A percentile compares a stretch with the other conserved stretches of the same genome.
phyloP scores from a whole-genome alignment of 805 yeast species.

The Saturnispora quitensis region DNA sequence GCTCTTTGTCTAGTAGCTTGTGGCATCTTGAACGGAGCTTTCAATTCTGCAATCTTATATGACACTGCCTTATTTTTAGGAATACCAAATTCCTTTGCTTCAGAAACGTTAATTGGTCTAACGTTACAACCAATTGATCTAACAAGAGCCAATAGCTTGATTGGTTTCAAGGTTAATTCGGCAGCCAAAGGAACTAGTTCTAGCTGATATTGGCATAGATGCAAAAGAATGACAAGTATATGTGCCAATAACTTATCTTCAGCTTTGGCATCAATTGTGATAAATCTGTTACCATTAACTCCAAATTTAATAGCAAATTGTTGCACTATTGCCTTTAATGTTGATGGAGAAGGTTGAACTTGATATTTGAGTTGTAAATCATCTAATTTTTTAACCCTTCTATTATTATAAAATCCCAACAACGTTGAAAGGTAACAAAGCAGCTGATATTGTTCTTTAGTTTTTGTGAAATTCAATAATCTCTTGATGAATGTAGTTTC shows the following conservation, averaged over 20 bases:
- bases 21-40: conserved; percentile 85
- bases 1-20: conserved; percentile 54
- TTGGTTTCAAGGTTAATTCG: conserved; percentile 74
- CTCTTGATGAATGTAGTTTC: conserved; percentile 6
- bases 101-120: conserved; percentile 61
- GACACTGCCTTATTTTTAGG: conserved; percentile 43
- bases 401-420: conserved; percentile 68
- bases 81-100: conserved; percentile 65
- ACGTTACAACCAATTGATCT: conserved; percentile 76
- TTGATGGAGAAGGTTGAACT: conserved; percentile 66
- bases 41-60: conserved; percentile 73
- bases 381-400: conserved; percentile 53
- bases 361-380: conserved; percentile 52
- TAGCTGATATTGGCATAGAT: conserved; percentile 64
- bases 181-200: conserved; percentile 76
- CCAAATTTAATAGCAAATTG: conserved; percentile 49
- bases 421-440: conserved; percentile 75
- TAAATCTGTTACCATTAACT: conserved; percentile 37
- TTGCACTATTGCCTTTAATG: conserved; percentile 62
- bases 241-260: conserved; percentile 83
- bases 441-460: conserved; percentile 51
- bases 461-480: conserved; percentile 24
- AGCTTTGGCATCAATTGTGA: conserved; percentile 73
- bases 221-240: conserved; percentile 62
- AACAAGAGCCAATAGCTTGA: conserved; percentile 57